Evolutionary conservation across 257 asterid genomes (phyloP), one percentile per base, ranked within the genome.

Genomic region (Solanum pimpinellifolium): DNA sequence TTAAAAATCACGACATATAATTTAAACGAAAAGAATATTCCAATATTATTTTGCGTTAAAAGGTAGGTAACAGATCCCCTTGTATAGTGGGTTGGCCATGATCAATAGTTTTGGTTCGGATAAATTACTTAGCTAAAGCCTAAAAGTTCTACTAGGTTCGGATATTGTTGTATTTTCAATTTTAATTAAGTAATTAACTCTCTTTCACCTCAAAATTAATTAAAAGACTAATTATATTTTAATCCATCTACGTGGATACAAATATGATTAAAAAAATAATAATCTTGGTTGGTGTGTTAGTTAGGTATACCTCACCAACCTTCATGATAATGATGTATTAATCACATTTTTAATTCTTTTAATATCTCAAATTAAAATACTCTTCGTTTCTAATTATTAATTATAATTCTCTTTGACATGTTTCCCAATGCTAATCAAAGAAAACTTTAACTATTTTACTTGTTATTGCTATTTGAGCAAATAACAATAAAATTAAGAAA

Each of bases 221-320:
- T 65, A 25, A 69, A 56, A n/a, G 29, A 15, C 59, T 65, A 37
- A 65, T 41, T 15, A 25, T 84, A 39, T 42, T n/a, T 6, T 84
- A 65, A 84, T 84, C 23, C 31, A 39, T 47, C 44, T 41, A 60
- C 90, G 90, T 88, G 37, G 84, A 23, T 62, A 23, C 44, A 46
- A 49, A 83, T 83, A 83, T 41, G 41, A 85, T 11, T 69, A 37
- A 44, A 66, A 31, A 46, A 33, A 37, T 73, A 41, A 56, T 2
- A 56, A 18, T 56, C 65, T 37, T 78, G 86, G 89, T 85, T 83
- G 52, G 49, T 81, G 70, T 18, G 90, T 86, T 72, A 90, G 91
- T 85, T 66, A 47, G 84, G 84, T 80, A 56, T 3, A 35, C 85
- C 89, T 90, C 91, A 89, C 94, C 92, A 85, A 92, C 88, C 92